Evolutionary conservation across 2,329 filamentous ascomycete genomes (phyloP).

Genomic region (Aspergillus aculeatinus): DNA sequence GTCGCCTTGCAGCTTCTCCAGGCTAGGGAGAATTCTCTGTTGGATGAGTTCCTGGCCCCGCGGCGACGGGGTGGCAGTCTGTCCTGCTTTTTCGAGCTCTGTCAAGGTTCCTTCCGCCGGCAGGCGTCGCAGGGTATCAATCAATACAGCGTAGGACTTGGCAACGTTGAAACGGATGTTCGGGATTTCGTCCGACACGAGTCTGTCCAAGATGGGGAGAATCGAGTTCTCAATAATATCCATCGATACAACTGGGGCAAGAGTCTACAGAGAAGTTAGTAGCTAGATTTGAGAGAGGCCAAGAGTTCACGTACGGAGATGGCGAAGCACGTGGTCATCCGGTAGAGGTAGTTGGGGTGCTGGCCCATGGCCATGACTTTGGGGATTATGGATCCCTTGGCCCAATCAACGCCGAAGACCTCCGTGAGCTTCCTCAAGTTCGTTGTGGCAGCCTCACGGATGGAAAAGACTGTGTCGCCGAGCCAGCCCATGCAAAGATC

Average conservation of each 20-base stretch:
- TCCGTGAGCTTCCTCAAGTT: slow-evolving; percentile 98
- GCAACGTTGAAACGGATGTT: slow-evolving; percentile 99
- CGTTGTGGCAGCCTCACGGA: slow-evolving; percentile 92
- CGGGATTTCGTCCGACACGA: slow-evolving; percentile 90
- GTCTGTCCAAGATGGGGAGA: slow-evolving; percentile 91
- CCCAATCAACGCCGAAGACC: slow-evolving; percentile 98
- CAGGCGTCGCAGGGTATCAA: slow-evolving; percentile 86
- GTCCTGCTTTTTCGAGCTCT: slow-evolving; percentile 77
- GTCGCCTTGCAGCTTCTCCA: slow-evolving; percentile 95
- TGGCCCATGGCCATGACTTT: slow-evolving; percentile 99
- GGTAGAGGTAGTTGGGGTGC: slow-evolving; percentile 97
- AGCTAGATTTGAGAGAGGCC: slow-evolving; percentile 5
- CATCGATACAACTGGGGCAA: slow-evolving; percentile 87
- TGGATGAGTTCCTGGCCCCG: slow-evolving; percentile 78
- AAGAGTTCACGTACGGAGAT: slow-evolving; percentile 72
- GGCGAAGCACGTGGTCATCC: slow-evolving; percentile 99
- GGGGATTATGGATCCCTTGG: slow-evolving; percentile 92
- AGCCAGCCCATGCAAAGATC: slow-evolving; percentile 98
- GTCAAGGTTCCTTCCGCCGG: slow-evolving; percentile 85
- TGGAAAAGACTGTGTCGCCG: slow-evolving; percentile 97
- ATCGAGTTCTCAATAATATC: slow-evolving; percentile 92
- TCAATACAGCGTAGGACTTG: slow-evolving; percentile 90
- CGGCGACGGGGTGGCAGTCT: slow-evolving; percentile 57
- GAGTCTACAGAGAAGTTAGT: slow-evolving; percentile 62
- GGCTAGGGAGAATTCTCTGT: slow-evolving; percentile 79